Base-by-base conservation (phyloP, 2,329 filamentous ascomycete species). In the Pyricularia grisea region DNA sequence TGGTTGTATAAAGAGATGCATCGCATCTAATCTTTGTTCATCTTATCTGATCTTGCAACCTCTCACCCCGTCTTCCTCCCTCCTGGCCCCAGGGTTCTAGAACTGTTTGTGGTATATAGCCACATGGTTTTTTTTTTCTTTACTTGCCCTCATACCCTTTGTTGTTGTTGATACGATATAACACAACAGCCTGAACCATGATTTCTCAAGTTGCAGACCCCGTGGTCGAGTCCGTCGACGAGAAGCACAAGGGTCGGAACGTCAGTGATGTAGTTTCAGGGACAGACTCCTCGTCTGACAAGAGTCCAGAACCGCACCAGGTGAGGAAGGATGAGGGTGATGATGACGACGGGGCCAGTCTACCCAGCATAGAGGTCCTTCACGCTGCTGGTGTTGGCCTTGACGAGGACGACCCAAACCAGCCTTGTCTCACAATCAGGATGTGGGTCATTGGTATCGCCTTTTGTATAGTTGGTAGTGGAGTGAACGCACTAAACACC, bases 401-500 rank as follows among this genome's bases (percentile, higher is more conserved):
- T 30, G 70, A 72, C 5, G 67, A 71, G 0, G 76, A 77, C 68
- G 75, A 78, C 60, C 71, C 74, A 2, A 71, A 67, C 1, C 66
- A 77, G 17, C 76, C 76, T 36, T 78, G 76, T 33, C 72, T 78
- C n/a, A 82, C 79, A 0, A 70, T 80, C 5, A 75, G 79, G 20
- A 79, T 79, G 76, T 80, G 79, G 79, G 71, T 73, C 4, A 79
- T 80, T 31, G 78, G 78, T 27, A 75, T 80, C 14, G 73, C 73
- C 17, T 79, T 79, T 60, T 79, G 78, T 14, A 76, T 79, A 2
- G 17, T 79, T 2, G 77, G 78, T 9, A 79, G 77, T 3, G 78
- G 71, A 5, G 74, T 76, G n/a, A 82, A 82, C 69, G 80, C 80
- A 27, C 74, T 82, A 25, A 80, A 81, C 68, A 80, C 77, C 0